A percentile compares a stretch with the other conserved stretches of the same genome.
Conservation (phyloP, 2,329 filamentous ascomycete species). For the Aspergillus transmontanensis region DNA sequence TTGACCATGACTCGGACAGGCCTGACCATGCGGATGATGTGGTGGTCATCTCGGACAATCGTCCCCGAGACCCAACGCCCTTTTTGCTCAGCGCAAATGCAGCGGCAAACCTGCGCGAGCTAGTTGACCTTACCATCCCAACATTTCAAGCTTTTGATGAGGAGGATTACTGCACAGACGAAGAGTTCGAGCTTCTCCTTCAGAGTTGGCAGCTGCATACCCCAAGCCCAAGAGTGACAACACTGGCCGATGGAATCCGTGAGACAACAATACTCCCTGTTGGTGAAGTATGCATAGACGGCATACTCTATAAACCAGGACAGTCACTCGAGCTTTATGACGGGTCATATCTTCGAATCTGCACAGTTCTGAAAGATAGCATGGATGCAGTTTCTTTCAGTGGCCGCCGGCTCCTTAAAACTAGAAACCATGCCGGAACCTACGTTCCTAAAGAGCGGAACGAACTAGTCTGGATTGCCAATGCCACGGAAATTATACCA, state of each 20-base stretch:
- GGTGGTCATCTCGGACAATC: background rate
- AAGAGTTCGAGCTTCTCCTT: constrained; percentile 23
- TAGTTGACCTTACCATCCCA: background rate
- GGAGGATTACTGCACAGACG: constrained; percentile 31
- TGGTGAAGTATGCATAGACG: constrained; percentile 21
- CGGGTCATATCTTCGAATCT: constrained; percentile 45
- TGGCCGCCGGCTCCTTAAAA: constrained; percentile 41
- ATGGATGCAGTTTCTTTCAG: constrained; percentile 38
- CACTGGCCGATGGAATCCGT: background rate
- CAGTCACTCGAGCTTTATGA: constrained; percentile 43
- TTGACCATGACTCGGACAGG: background rate
- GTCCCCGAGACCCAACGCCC: background rate
- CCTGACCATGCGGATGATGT: background rate
- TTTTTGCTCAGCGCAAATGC: background rate
- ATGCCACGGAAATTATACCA: constrained; percentile 47
- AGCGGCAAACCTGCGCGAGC: background rate
- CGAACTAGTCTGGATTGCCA: constrained; percentile 49
- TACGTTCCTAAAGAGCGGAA: constrained; percentile 42
- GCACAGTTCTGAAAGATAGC: constrained; percentile 34
- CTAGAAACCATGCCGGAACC: constrained; percentile 32
- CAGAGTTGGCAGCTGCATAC: constrained; percentile 8
- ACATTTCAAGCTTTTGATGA: constrained; percentile 10
- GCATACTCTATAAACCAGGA: constrained; percentile 27
- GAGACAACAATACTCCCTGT: constrained; percentile 12
- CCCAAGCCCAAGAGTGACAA: background rate